phyloP scores from a whole-genome alignment of 2,329 filamentous ascomycete genomes.

The Fonsecaea erecta region DNA sequence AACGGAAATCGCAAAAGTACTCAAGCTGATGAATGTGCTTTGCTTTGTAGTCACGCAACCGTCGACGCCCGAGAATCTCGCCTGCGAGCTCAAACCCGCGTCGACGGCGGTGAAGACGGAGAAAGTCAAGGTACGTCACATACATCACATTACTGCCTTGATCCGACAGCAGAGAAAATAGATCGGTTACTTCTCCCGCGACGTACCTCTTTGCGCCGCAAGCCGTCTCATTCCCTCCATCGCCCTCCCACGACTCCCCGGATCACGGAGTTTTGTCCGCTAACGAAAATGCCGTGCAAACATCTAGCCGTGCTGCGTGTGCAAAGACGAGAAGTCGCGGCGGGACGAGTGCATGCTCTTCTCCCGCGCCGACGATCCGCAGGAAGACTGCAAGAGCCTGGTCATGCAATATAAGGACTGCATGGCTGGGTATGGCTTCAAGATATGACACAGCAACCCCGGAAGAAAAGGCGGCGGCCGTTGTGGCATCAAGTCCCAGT shows the following conservation, averaged over 20 bases:
- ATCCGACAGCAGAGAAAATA: no score
- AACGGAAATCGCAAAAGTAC: not conserved
- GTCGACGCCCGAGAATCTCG: conserved; percentile 25
- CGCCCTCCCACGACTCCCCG: no score
- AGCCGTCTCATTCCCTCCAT: not conserved
- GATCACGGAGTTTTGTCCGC: conserved; percentile 2
- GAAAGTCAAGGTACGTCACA: conserved; percentile 36
- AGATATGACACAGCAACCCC: conserved; percentile 47
- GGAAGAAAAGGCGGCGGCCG: not conserved
- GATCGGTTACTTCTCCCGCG: not conserved
- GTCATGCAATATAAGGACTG: conserved; percentile 87
- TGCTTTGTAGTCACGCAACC: conserved; percentile 23
- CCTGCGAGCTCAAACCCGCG: conserved; percentile 23
- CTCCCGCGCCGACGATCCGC: conserved; percentile 79
- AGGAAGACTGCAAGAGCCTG: conserved; percentile 78
- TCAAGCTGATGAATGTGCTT: not conserved
- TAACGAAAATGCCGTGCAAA: conserved; percentile 10
- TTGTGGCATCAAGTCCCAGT: not conserved
- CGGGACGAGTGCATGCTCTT: conserved; percentile 99
- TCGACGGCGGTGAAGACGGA: conserved; percentile 21
- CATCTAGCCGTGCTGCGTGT: conserved; percentile 89
- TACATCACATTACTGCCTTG: not conserved
- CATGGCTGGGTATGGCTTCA: conserved; percentile 93
- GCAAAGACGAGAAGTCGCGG: conserved; percentile 88
- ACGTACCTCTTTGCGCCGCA: not conserved